These are phyloP conservation scores for Viridothelium virens DNA, from an alignment of 495 filamentous ascomycete genomes.

Conservation along the genomic window DNA sequence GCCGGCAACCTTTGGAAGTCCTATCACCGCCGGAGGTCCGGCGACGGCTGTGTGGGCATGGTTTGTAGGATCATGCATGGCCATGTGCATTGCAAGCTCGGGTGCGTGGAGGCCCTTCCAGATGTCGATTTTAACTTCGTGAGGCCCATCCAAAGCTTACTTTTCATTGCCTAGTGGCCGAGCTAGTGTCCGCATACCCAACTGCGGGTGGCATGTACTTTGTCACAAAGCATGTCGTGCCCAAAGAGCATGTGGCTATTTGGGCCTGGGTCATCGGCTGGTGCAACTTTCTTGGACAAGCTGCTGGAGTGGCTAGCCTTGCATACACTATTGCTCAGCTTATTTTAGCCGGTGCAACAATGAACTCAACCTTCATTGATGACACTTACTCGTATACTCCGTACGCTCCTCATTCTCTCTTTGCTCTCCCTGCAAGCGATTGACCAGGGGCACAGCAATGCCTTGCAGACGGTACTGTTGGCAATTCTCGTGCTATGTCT, in stretches of 20 bases:
- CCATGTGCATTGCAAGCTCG: conserved; percentile 58
- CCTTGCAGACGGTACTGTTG: conserved; percentile 55
- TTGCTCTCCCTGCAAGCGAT: conserved; percentile 22
- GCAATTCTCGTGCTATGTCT: conserved; percentile 50
- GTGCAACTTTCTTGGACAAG: conserved; percentile 60
- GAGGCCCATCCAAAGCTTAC: background rate
- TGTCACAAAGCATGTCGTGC: conserved; percentile 39
- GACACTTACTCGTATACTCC: conserved; percentile 39
- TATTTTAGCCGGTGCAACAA: conserved; percentile 58
- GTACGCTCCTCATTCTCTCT: conserved; percentile 37
- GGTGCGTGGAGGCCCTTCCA: conserved; percentile 30
- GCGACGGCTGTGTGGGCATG: conserved; percentile 67
- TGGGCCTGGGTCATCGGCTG: conserved; percentile 53
- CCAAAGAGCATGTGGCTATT: conserved; percentile 39
- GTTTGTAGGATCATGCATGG: conserved; percentile 61
- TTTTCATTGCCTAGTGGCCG: conserved; percentile 34
- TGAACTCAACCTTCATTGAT: conserved; percentile 44
- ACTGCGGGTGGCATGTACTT: conserved; percentile 48
- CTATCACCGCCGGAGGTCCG: conserved; percentile 58
- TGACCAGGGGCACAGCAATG: conserved; percentile 39
- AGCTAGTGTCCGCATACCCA: conserved; percentile 48
- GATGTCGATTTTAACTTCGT: background rate
- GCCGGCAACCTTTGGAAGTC: conserved; percentile 58
- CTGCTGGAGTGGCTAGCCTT: conserved; percentile 56
- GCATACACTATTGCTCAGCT: conserved; percentile 63